Conservation (phyloP, 495 filamentous ascomycete genomes). For the Xeromyces bisporus region DNA sequence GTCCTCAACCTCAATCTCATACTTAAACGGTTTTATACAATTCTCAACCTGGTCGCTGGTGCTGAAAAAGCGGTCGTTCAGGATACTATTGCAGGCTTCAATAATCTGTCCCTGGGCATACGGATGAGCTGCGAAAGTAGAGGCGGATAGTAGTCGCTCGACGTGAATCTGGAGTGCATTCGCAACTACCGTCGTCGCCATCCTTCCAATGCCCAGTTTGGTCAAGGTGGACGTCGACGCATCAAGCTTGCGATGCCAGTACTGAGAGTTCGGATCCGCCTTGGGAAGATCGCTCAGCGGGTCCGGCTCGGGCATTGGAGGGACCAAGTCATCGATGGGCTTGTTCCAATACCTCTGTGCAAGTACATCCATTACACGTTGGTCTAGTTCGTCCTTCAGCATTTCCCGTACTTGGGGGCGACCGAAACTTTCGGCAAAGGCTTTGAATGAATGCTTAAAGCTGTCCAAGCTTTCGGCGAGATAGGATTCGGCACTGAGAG, state of each 20-base stretch:
- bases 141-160: constrained; percentile 56
- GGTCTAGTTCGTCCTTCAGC: constrained; percentile 82
- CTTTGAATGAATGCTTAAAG: constrained; percentile 97
- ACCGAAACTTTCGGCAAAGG: constrained; percentile 77
- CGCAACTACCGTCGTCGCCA: constrained; percentile 82
- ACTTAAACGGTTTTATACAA: constrained; percentile 98
- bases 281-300: constrained; percentile 62
- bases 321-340: constrained; percentile 59
- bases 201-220: constrained; percentile 78
- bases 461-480: constrained; percentile 84
- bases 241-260: constrained; percentile 91
- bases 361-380: constrained; percentile 88
- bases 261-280: constrained; percentile 62
- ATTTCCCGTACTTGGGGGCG: constrained; percentile 75
- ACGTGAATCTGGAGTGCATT: constrained; percentile 74
- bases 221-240: constrained; percentile 79
- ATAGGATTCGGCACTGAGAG: constrained; percentile 88
- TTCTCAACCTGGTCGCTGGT: constrained; percentile 98
- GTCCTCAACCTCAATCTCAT: constrained; percentile 84
- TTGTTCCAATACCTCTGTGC: constrained; percentile 96
- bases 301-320: constrained; percentile 47
- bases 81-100: constrained; percentile 69
- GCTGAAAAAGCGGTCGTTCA: constrained; percentile 89
- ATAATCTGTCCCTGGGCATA: constrained; percentile 82
- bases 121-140: constrained; percentile 76